Conservation (phyloP, 2,329 filamentous ascomycete genomes). For the Calonectria multiphialidica region DNA sequence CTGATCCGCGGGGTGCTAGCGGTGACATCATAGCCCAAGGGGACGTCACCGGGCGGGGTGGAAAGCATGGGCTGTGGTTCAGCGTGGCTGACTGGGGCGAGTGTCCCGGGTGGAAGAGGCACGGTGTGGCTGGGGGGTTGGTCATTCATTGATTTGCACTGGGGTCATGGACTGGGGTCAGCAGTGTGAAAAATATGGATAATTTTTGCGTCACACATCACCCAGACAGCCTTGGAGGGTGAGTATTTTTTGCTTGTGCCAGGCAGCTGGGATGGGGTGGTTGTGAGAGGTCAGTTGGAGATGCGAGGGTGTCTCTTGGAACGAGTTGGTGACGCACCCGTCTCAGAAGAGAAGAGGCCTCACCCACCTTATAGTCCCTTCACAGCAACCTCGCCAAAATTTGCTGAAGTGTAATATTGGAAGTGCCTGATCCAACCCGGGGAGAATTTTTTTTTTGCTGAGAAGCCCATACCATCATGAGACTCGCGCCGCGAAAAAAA, state of each 20-base stretch:
- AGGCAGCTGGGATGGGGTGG: background rate
- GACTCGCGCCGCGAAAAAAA: background rate
- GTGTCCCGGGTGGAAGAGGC: background rate
- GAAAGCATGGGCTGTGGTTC: background rate
- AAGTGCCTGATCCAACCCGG: background rate
- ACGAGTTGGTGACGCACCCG: background rate
- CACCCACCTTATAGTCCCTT: conserved; percentile 2
- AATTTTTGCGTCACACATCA: background rate
- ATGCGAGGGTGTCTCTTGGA: background rate
- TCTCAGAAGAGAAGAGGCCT: conserved; percentile 15
- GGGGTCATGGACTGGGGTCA: conserved; percentile 10
- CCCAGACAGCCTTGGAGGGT: no score
- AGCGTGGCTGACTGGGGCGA: conserved; percentile 22
- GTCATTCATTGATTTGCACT: conserved; percentile 12
- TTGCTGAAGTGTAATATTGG: background rate
- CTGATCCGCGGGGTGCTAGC: conserved; percentile 6
- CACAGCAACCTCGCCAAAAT: background rate
- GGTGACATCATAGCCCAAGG: conserved; percentile 14
- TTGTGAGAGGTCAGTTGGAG: background rate
- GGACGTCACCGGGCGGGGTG: conserved; percentile 19
- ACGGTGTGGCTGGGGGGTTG: conserved; percentile 16
- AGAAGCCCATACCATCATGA: background rate
- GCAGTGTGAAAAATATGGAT: background rate
- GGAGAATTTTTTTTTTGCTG: background rate
- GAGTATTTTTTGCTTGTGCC: background rate